Conservation (phyloP, 1,139 yeast genomes). For the Scheffersomyces segobiensis region DNA sequence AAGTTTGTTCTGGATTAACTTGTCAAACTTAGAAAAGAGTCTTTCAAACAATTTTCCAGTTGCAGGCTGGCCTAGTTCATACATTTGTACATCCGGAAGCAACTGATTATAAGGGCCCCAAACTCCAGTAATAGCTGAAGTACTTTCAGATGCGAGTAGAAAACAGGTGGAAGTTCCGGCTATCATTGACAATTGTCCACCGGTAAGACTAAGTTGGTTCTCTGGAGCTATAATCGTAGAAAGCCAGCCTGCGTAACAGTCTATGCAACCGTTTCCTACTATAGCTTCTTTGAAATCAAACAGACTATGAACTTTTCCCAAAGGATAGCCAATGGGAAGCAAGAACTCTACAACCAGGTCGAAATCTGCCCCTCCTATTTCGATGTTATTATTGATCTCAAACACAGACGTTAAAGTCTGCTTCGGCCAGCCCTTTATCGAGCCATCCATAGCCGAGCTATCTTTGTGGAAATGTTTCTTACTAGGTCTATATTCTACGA, state of each 20-base stretch:
- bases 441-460: constrained; percentile 50
- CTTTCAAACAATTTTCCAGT: constrained; percentile 54
- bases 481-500: constrained; percentile 1
- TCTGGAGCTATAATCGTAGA: constrained; percentile 19
- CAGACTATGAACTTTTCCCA: constrained; percentile 15
- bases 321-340: constrained; percentile 19
- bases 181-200: constrained; percentile 42
- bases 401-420: constrained; percentile 18
- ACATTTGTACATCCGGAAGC: constrained; percentile 26
- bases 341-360: constrained; percentile 1
- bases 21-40: constrained; percentile 36
- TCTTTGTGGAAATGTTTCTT: constrained; percentile 4
- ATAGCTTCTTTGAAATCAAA: constrained; percentile 6
- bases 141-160: constrained; percentile 26
- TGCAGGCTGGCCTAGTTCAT: constrained; percentile 59
- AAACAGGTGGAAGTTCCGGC: constrained; percentile 67
- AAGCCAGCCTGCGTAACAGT: constrained; percentile 60
- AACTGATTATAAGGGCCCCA: constrained; percentile 57
- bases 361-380: constrained; percentile 14
- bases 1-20: constrained; percentile 5
- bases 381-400: constrained; percentile 18
- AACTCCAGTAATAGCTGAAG: constrained; percentile 36
- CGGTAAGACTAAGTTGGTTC: constrained; percentile 10
- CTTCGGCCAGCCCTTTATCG: constrained; percentile 54
- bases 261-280: constrained; percentile 53